phyloP scores from a whole-genome alignment of 2,329 filamentous ascomycete species.

The Botrytis hyacinthi region DNA sequence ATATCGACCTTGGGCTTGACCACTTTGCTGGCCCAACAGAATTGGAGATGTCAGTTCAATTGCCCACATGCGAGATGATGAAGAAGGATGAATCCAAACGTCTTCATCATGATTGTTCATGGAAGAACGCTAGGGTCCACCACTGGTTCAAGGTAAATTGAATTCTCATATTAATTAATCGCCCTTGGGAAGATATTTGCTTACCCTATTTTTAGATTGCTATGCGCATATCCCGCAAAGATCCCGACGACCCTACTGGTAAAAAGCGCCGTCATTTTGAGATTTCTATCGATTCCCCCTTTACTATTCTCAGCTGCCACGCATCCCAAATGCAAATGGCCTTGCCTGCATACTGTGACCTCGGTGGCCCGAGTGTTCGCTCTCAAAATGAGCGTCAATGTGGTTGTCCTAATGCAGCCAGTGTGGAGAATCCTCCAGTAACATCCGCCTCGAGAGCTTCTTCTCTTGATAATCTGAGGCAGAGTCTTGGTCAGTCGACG shows the following conservation, averaged over 20 bases:
- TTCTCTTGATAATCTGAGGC: constrained; percentile 44
- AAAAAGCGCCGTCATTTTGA: constrained; percentile 69
- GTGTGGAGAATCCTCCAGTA: constrained; percentile 23
- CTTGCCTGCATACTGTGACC: constrained; percentile 65
- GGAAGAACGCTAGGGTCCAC: constrained; percentile 70
- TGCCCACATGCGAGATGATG: constrained; percentile 68
- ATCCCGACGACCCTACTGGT: constrained; percentile 55
- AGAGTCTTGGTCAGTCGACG: background rate
- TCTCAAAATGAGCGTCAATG: constrained; percentile 48
- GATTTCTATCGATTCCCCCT: constrained; percentile 74
- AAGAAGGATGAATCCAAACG: constrained; percentile 58
- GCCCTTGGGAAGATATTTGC: background rate
- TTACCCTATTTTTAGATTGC: constrained; percentile 56
- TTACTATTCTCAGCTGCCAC: constrained; percentile 71
- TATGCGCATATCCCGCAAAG: constrained; percentile 68
- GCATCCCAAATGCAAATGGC: constrained; percentile 69
- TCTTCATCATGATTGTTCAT: constrained; percentile 71
- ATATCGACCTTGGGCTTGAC: constrained; percentile 55
- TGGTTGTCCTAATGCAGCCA: constrained; percentile 61
- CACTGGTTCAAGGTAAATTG: constrained; percentile 70
- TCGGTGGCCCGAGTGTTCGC: constrained; percentile 43
- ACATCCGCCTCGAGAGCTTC: constrained; percentile 47
- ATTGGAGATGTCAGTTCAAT: constrained; percentile 72
- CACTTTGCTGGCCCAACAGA: constrained; percentile 62
- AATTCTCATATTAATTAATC: background rate